These are phyloP conservation scores for Vanilla planifolia DNA, from an alignment of 106 monocot genomes.

Conservation along the genomic window DNA sequence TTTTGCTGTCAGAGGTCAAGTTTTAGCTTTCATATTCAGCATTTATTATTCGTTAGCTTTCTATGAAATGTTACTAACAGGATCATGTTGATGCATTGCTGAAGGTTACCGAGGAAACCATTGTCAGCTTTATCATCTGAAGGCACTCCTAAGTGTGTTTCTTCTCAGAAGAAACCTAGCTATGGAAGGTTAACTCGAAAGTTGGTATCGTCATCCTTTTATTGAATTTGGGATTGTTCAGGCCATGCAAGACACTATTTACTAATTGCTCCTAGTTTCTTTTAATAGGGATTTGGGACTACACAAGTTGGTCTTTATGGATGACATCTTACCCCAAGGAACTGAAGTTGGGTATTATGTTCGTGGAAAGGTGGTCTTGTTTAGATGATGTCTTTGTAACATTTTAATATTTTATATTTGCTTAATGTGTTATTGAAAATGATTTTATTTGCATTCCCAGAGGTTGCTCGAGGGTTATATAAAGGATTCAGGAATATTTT, in stretches of 20 bases:
- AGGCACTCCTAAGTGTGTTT: conserved; percentile 22
- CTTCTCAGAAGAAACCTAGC: conserved; percentile 48
- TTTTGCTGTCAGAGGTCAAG: no score
- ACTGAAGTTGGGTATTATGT: conserved; percentile 94
- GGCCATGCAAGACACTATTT: neutral
- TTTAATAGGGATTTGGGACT: conserved; percentile 68
- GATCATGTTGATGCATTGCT: conserved; percentile 2
- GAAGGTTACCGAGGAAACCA: conserved; percentile 27
- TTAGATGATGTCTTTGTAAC: neutral
- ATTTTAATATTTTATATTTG: neutral
- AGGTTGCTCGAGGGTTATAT: conserved; percentile 88
- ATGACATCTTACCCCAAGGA: conserved; percentile 83
- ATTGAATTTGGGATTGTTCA: neutral
- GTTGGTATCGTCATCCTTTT: conserved; percentile 28
- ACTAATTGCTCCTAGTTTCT: conserved; percentile 5
- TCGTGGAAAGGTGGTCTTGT: conserved; percentile 67
- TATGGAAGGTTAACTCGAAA: conserved; percentile 77
- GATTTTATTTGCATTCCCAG: conserved; percentile 24
- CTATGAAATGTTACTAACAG: neutral
- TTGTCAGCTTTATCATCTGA: conserved; percentile 25
- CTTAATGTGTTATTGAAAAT: neutral
- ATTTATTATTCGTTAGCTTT: neutral
- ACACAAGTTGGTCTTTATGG: conserved; percentile 93
- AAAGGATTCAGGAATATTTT: conserved; percentile 85
- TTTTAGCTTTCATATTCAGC: neutral